A percentile compares a stretch with the other conserved stretches of the same genome.
Conservation (phyloP, 2,329 filamentous ascomycete species). For the Xylaria sp. region DNA sequence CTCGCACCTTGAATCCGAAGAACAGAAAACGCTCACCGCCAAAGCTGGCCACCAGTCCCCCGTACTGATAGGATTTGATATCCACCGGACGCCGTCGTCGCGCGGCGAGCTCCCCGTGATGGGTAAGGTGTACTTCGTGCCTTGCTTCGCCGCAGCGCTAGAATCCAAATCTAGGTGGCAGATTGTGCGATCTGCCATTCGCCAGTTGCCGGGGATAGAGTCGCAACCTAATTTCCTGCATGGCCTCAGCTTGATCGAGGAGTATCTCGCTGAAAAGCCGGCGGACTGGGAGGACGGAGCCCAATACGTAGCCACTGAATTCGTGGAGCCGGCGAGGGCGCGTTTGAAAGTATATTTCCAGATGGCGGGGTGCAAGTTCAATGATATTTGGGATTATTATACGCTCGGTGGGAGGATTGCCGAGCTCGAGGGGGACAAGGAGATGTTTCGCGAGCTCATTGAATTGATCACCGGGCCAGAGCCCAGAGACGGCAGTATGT, state of each 20-base stretch:
- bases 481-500: no score
- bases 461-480: neutral
- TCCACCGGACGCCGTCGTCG: neutral
- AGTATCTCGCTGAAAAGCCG: neutral
- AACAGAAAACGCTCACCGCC: neutral
- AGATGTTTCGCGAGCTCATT: neutral
- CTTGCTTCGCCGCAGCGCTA: neutral
- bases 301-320: neutral
- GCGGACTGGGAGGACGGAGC: neutral
- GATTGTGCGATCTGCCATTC: neutral
- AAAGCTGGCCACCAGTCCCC: neutral
- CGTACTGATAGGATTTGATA: neutral
- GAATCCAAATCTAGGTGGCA: neutral
- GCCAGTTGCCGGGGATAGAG: neutral
- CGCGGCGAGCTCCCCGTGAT: neutral
- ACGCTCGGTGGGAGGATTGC: neutral
- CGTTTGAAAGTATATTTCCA: neutral
- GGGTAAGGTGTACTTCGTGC: neutral
- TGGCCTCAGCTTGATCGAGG: neutral
- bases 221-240: neutral
- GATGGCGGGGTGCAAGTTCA: neutral
- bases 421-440: neutral
- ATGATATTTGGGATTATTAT: neutral
- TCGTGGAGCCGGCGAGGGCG: neutral
- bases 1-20: neutral